A percentile compares a stretch with the other conserved stretches of the same genome.
Evolutionary conservation across 106 monocot genomes (phyloP).

Genomic region (Allium sativum): DNA sequence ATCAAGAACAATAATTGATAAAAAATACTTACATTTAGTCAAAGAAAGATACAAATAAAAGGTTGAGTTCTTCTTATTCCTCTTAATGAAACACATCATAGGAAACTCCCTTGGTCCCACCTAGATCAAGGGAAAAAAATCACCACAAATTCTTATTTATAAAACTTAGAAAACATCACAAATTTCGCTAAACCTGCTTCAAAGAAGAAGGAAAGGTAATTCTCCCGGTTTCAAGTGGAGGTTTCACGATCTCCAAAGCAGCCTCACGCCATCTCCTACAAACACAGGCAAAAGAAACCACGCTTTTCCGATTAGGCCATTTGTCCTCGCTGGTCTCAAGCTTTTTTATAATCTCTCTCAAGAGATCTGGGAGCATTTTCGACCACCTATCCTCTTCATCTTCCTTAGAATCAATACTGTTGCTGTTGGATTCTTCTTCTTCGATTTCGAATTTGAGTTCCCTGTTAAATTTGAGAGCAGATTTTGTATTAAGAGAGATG

Average conservation of each 20-base stretch:
- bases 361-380: constrained; percentile 60
- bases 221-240: constrained; percentile 29
- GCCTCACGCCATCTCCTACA: constrained; percentile 69
- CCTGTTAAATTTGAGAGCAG: background rate
- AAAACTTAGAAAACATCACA: background rate
- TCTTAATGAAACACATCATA: constrained; percentile 51
- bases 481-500: background rate
- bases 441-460: background rate
- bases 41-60: constrained; percentile 41
- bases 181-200: constrained; percentile 45
- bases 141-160: constrained; percentile 2
- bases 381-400: constrained; percentile 47
- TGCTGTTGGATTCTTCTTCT: background rate
- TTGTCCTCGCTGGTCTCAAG: constrained; percentile 49
- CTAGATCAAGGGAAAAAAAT: constrained; percentile 12
- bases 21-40: constrained; percentile 21
- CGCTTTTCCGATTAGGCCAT: constrained; percentile 67
- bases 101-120: constrained; percentile 32
- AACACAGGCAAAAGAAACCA: constrained; percentile 71
- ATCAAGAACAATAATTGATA: too few species aligned
- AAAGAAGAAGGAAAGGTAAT: constrained; percentile 80
- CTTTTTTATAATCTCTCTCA: constrained; percentile 42
- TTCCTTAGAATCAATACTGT: constrained; percentile 6
- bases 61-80: constrained; percentile 45
- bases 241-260: constrained; percentile 22